phyloP scores from a whole-genome alignment of 371 early-diverging fungal genomes.

The Lichtheimia ramosa region DNA sequence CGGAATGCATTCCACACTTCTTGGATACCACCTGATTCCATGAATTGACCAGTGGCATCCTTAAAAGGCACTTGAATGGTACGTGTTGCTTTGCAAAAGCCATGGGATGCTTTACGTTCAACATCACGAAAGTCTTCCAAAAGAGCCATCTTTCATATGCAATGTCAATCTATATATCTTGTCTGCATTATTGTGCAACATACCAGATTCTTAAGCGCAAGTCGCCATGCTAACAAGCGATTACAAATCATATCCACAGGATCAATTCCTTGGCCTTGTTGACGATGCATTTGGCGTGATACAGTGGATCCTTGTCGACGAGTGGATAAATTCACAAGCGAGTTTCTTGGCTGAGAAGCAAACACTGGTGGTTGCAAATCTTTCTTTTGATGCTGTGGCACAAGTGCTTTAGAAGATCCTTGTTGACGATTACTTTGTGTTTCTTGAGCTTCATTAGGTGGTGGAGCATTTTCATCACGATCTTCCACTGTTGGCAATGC shows the following conservation, averaged over 20 bases:
- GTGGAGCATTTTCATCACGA: neutral
- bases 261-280: constrained; percentile 42
- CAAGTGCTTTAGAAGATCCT: neutral
- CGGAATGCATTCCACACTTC: constrained; percentile 44
- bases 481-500: constrained; percentile 12
- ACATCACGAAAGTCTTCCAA: constrained; percentile 18
- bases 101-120: constrained; percentile 27
- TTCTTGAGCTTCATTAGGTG: neutral
- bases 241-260: constrained; percentile 28
- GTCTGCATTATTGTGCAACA: neutral
- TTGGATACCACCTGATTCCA: constrained; percentile 45
- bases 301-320: constrained; percentile 16
- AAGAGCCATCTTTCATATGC: neutral
- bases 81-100: constrained; percentile 23
- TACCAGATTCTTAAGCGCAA: constrained; percentile 41
- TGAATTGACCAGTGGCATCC: constrained; percentile 32
- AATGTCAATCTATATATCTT: neutral
- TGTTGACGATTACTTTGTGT: constrained; percentile 7
- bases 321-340: constrained; percentile 4
- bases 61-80: constrained; percentile 28
- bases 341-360: constrained; percentile 23
- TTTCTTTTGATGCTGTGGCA: constrained; percentile 1
- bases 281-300: constrained; percentile 35
- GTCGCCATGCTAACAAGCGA: constrained; percentile 38
- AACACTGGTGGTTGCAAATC: constrained; percentile 29